Evolutionary conservation across 1,284 basidiomycete species (phyloP), one percentile per base, ranked within the genome.

Genomic region (Inonotus hispidus): DNA sequence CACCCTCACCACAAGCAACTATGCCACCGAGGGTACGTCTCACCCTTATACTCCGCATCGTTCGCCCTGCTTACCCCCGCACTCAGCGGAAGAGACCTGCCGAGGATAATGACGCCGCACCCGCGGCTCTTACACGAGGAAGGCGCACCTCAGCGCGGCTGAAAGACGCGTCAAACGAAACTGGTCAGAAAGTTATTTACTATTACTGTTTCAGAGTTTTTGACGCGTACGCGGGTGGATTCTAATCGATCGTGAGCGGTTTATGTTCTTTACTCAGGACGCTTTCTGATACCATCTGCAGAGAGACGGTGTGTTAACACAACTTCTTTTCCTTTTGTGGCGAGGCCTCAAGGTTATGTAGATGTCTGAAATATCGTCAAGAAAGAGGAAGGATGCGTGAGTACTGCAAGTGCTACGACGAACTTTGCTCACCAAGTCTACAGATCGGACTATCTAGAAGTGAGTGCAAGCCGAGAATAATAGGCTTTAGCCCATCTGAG

Each of bases 141-240:
- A 56, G 53, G 35, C 60, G 60, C 25, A 41, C 21, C 6, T 61
- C 60, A 38, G 47, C 60, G 60, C 60, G 60, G 56, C 32, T n/a
- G 32, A 61, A 50, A 25, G 54, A 41, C 46, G 38, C 41, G 43
- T 47, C 59, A 10, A 37, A 16, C 5, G 27, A 19, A 49, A 1
- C 41, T 29, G 52, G 52, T 60, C 10, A 19, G 45, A 13, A n/a
- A 49, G 3, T 25, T 49, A 11, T 19, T 27, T 35, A 35, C 13
- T 19, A 52, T 27, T 37, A 32, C 13, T 29, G 21, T 16, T 16
- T 10, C 14, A 16, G 16, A 5, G n/a, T 35, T 27, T 27, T 23
- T 35, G 50, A 52, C 50, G 29, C 50, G 50, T 52, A 14, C 32
- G 8, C 8, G 32, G n/a, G 32, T 32, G 32, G 8, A 32, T 52